Evolutionary conservation across 331 rosid genomes (phyloP).

Genomic region (Spiraea crenata): DNA sequence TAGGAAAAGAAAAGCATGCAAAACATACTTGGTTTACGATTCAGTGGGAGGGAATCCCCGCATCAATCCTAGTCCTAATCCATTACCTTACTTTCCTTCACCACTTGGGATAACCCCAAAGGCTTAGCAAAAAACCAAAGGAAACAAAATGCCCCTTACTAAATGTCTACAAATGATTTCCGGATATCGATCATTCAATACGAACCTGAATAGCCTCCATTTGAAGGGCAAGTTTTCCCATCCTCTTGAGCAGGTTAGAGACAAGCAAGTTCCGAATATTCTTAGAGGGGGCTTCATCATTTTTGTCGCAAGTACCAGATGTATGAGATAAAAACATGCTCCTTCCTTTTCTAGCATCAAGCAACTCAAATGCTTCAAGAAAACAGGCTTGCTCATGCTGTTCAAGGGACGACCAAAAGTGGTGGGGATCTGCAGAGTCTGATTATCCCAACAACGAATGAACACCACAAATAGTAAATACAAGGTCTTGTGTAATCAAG

Average conservation of each 20-base stretch:
- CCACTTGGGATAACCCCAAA: neutral
- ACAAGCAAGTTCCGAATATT: constrained; percentile 41
- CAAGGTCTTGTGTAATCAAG: constrained; percentile 57
- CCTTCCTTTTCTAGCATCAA: constrained; percentile 69
- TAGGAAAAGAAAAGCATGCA: neutral
- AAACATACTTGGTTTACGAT: too few relatives aligned
- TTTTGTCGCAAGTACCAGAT: constrained; percentile 34
- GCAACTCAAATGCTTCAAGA: constrained; percentile 65
- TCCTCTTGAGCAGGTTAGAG: constrained; percentile 61
- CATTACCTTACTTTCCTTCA: too few relatives aligned
- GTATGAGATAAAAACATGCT: constrained; percentile 42
- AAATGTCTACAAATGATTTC: neutral
- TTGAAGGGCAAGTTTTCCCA: constrained; percentile 80
- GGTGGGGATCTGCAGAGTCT: constrained; percentile 35
- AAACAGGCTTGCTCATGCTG: constrained; percentile 62
- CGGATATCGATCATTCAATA: neutral
- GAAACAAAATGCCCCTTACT: neutral
- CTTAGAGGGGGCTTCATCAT: constrained; percentile 32
- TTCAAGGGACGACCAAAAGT: constrained; percentile 71
- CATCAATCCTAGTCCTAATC: too few relatives aligned
- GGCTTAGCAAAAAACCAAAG: too few relatives aligned
- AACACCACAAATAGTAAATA: constrained; percentile 49
- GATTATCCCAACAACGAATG: constrained; percentile 56
- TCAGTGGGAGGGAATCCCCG: too few relatives aligned
- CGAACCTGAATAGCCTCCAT: constrained; percentile 74